Percentiles rank a stretch among this genome's conserved stretches.
These are phyloP conservation scores for Solanum sitiens DNA, from an alignment of 257 asterid genomes.

Conservation along the genomic window DNA sequence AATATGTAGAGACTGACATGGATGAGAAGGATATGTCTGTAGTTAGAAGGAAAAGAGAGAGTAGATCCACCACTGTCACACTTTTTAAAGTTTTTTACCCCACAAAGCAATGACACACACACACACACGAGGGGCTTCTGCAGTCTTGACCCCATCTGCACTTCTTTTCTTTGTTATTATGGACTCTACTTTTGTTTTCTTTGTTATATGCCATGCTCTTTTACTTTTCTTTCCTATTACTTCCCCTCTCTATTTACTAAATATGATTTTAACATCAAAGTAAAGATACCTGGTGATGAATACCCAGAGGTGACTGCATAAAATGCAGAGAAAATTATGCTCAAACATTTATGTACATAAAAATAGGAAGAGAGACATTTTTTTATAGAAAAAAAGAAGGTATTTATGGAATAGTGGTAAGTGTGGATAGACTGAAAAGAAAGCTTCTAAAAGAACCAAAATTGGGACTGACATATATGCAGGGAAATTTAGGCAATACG, in stretches of 20 bases:
- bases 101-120: background rate
- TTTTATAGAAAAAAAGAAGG: background rate
- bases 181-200: too few species aligned
- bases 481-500: background rate
- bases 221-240: background rate
- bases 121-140: constrained; percentile 1
- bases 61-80: constrained; percentile 3
- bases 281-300: background rate
- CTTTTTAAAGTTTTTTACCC: background rate
- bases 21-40: background rate
- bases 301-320: background rate
- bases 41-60: background rate
- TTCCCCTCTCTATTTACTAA: background rate
- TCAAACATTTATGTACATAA: background rate
- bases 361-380: background rate
- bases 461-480: background rate
- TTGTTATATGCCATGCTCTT: background rate
- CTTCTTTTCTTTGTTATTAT: background rate
- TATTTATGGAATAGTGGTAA: background rate
- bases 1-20: background rate
- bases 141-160: background rate
- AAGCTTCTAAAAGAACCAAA: background rate
- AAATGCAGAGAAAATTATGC: background rate
- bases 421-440: background rate
- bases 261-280: background rate